phyloP scores from a whole-genome alignment of 768 basidiomycete species.

The Boletus fagicola region DNA sequence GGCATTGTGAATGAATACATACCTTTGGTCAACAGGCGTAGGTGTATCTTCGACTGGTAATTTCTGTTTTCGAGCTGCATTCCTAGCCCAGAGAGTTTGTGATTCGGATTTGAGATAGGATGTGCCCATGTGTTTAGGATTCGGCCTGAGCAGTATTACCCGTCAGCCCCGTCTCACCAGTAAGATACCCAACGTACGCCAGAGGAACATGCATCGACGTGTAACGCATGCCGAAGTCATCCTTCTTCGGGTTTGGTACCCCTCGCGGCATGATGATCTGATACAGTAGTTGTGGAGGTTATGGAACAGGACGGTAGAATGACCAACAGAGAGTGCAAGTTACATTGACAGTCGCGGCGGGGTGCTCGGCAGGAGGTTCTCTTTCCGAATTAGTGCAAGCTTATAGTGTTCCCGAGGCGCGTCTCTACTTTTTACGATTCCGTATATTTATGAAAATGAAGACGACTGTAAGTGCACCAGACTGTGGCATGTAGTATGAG shows the following conservation, averaged over 20 bases:
- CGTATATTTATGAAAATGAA: no score
- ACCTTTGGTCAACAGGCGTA: constrained; percentile 49
- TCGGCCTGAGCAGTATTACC: constrained; percentile 50
- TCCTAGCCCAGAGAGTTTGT: constrained; percentile 73
- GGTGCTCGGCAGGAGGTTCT: neutral
- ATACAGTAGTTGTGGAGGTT: neutral
- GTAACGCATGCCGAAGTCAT: constrained; percentile 80
- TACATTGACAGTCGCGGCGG: neutral
- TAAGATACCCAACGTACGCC: constrained; percentile 44
- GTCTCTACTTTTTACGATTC: no score
- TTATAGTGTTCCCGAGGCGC: no score
- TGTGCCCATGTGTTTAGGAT: constrained; percentile 77
- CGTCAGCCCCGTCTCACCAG: constrained; percentile 13
- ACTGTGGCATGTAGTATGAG: neutral
- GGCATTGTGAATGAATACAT: constrained; percentile 6
- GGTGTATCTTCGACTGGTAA: constrained; percentile 39
- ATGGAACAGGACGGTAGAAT: neutral
- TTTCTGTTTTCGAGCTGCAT: constrained; percentile 55
- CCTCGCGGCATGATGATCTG: constrained; percentile 68
- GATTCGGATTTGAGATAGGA: constrained; percentile 76
- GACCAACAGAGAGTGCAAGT: neutral
- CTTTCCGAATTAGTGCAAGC: constrained; percentile 16
- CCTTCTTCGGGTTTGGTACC: constrained; percentile 74
- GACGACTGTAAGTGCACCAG: neutral
- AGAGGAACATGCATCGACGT: constrained; percentile 80